A percentile compares a stretch with the other conserved stretches of the same genome.
These are phyloP conservation scores for Cutaneotrichosporon dermatis DNA, from an alignment of 1,284 basidiomycete genomes.

Conservation along the genomic window DNA sequence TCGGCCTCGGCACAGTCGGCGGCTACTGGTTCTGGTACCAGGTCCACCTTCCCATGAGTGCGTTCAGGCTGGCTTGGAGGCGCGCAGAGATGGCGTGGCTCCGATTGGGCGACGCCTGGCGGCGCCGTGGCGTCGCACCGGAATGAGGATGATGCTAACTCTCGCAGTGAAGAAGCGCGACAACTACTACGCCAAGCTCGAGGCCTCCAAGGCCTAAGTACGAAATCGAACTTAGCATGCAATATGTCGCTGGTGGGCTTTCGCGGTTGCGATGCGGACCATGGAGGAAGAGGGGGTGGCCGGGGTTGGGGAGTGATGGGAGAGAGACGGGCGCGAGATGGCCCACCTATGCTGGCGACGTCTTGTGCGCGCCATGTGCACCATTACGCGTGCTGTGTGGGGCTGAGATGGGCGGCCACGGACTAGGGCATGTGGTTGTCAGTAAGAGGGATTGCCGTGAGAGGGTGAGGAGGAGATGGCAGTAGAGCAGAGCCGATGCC, in stretches of 20 bases:
- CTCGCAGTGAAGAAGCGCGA: slow-evolving; percentile 22
- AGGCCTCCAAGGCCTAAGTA: slow-evolving; percentile 10
- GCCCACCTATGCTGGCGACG: too few relatives aligned
- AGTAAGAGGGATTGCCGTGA: too few relatives aligned
- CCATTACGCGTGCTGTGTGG: too few relatives aligned
- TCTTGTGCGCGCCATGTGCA: too few relatives aligned
- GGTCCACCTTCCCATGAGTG: slow-evolving; percentile 18
- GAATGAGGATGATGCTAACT: slow-evolving; percentile 3
- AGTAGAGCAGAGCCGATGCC: too few relatives aligned
- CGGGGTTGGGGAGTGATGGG: too few relatives aligned
- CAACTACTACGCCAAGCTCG: slow-evolving; percentile 22
- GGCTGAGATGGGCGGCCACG: too few relatives aligned
- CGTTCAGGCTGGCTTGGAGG: slow-evolving; percentile 3
- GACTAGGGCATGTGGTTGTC: too few relatives aligned
- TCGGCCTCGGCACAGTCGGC: slow-evolving; percentile 13
- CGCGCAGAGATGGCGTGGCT: background rate
- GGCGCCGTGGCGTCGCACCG: background rate
- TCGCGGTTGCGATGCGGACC: background rate
- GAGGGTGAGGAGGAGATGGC: too few relatives aligned
- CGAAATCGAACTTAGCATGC: slow-evolving; percentile 4
- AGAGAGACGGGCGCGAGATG: too few relatives aligned
- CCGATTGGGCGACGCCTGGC: background rate
- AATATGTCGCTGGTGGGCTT: background rate
- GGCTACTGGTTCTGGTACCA: slow-evolving; percentile 23
- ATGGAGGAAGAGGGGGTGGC: too few relatives aligned